Evolutionary conservation across 2,329 filamentous ascomycete species (phyloP).

Genomic region (Fusarium ramigenum): DNA sequence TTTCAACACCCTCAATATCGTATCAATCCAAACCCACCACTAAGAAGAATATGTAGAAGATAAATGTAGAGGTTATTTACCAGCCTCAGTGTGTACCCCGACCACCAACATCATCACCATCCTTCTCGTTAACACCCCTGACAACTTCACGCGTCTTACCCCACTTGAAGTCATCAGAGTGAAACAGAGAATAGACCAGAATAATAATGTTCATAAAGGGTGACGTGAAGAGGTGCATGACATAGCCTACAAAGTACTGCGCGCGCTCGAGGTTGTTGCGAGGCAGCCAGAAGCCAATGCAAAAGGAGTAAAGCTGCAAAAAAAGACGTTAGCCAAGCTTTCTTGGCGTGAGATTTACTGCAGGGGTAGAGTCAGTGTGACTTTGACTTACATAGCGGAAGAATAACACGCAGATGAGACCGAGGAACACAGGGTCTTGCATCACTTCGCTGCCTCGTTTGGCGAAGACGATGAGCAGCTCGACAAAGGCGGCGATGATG

Average conservation of each 20-base stretch:
- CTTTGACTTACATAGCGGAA: slow-evolving; percentile 53
- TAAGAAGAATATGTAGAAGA: neutral
- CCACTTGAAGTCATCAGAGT: slow-evolving; percentile 58
- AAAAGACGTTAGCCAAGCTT: slow-evolving; percentile 15
- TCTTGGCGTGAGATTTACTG: slow-evolving; percentile 4
- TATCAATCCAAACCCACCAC: neutral
- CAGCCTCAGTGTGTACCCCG: slow-evolving; percentile 37
- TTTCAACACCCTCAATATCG: neutral
- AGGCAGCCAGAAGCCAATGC: slow-evolving; percentile 54
- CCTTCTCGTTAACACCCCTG: slow-evolving; percentile 39
- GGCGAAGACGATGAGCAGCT: slow-evolving; percentile 50
- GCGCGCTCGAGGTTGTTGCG: slow-evolving; percentile 50
- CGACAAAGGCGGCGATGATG: slow-evolving; percentile 52
- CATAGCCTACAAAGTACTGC: slow-evolving; percentile 52
- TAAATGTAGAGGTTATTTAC: neutral
- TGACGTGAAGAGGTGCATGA: slow-evolving; percentile 50
- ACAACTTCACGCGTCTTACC: slow-evolving; percentile 56
- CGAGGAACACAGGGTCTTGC: slow-evolving; percentile 49
- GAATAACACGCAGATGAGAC: slow-evolving; percentile 50
- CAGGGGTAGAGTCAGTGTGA: neutral
- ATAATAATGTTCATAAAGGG: slow-evolving; percentile 57
- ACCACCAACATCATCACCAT: slow-evolving; percentile 37
- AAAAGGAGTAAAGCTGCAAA: slow-evolving; percentile 53
- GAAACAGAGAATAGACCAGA: slow-evolving; percentile 52
- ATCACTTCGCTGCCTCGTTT: slow-evolving; percentile 47